Base-by-base conservation (phyloP, 768 basidiomycete genomes). In the Termitomyces eurrhizus region DNA sequence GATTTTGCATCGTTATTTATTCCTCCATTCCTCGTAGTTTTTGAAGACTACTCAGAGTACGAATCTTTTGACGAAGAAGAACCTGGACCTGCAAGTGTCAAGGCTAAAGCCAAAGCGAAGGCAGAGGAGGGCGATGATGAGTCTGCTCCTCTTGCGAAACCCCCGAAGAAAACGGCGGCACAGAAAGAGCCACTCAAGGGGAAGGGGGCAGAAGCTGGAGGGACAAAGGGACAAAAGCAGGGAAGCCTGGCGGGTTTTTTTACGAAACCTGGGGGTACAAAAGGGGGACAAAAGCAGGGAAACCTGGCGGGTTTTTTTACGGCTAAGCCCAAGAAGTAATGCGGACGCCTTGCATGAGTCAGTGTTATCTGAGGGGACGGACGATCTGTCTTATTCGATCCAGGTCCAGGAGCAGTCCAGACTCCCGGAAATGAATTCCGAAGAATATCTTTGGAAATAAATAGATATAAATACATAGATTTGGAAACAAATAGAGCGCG, bases 11-110 rank as follows among this genome's bases (percentile, higher is more conserved):
- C 52, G 37, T 61, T 37, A 26, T 16, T 44, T 21, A 58, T 52
- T 54, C 64, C 56, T 51, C 21, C 16, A 58, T 52, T 54, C 64
- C 56, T 51, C 21, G 63, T 52, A 93, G 92, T 83, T 16, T 87
- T 81, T 41, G 87, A 90, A 68, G 92, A 93, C 68, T 89, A 90
- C 68, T 89, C 89, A 7, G 84, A 84, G 18, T 93, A 90, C 67
- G 91, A 93, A 72, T 91, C 90, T 9, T 88, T 88, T 8, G 82
- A 82, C 8, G 88, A 85, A 59, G 80, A 86, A 33, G 83, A 81
- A 60, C 70, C 72, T 2, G 78, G 70, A 32, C 61, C 64, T 32
- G 7, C 48, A n/a, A 45, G 45, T 39, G 26, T 13, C 24, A 76
- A 73, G 64, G 64, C 65, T 37, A 71, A 70, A 49, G 60, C 66